Conservation (phyloP, 306 rosid species). For the Vachellia pachyceras region DNA sequence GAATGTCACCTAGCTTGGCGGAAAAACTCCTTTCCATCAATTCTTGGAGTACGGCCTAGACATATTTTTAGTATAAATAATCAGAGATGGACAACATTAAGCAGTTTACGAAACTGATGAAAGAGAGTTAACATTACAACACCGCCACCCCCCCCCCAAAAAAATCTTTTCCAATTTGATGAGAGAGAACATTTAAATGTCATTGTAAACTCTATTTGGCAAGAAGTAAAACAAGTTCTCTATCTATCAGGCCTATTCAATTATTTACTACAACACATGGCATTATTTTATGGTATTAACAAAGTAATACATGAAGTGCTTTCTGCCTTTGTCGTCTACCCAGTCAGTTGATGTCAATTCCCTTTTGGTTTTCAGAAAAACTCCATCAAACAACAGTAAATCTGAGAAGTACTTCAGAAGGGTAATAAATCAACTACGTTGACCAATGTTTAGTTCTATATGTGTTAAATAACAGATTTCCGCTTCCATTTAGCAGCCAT, state of each 20-base stretch:
- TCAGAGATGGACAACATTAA: slow-evolving; percentile 18
- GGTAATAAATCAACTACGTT: not conserved
- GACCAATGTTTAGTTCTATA: not conserved
- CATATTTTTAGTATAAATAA: slow-evolving; percentile 25
- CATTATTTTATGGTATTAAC: not conserved
- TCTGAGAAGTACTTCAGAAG: not conserved
- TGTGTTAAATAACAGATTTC: not conserved
- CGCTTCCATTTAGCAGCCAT: not conserved
- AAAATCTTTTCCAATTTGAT: not conserved
- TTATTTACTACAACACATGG: not conserved
- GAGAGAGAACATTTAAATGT: slow-evolving; percentile 6
- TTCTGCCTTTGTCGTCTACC: not conserved
- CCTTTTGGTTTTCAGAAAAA: not conserved
- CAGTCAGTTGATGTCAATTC: not conserved
- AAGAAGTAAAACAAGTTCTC: not conserved
- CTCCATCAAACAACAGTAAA: not conserved
- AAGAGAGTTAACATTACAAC: not conserved
- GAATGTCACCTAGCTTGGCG: slow-evolving; percentile 86
- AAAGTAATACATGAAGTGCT: not conserved
- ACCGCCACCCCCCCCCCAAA: no score
- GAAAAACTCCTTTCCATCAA: slow-evolving; percentile 98
- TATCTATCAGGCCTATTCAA: not conserved
- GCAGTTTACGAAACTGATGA: not conserved
- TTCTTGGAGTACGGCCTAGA: slow-evolving; percentile 86
- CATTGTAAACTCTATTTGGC: not conserved